phyloP scores from a whole-genome alignment of 345 rosid genomes.

The Crucihimalaya himalaica region DNA sequence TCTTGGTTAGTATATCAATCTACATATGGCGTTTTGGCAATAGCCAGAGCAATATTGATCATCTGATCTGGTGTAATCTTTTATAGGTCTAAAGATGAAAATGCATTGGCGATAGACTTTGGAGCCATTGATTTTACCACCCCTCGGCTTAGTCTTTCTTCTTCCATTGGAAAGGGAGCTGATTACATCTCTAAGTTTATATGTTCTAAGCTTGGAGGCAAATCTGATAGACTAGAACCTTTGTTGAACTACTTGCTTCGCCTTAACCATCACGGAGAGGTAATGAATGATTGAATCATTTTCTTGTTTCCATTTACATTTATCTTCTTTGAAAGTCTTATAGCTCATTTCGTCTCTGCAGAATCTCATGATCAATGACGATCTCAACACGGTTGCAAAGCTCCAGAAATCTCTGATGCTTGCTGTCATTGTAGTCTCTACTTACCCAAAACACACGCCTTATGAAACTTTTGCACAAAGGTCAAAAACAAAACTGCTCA shows the following conservation, averaged over 20 bases:
- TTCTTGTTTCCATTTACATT: slow-evolving; percentile 22
- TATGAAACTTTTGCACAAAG: slow-evolving; percentile 65
- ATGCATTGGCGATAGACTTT: slow-evolving; percentile 83
- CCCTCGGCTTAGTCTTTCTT: slow-evolving; percentile 66
- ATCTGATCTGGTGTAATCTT: not conserved
- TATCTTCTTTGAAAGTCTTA: not conserved
- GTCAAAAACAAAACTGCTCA: slow-evolving; percentile 38
- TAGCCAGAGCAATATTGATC: not conserved
- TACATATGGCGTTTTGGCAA: not conserved
- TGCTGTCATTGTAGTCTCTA: slow-evolving; percentile 52
- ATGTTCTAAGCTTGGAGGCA: slow-evolving; percentile 55
- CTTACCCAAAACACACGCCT: slow-evolving; percentile 57
- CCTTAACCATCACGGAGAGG: slow-evolving; percentile 84
- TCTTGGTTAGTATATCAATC: slow-evolving; percentile 51
- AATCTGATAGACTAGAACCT: slow-evolving; percentile 42
- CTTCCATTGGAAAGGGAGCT: slow-evolving; percentile 81
- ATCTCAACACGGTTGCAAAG: slow-evolving; percentile 56
- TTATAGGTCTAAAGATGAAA: slow-evolving; percentile 81
- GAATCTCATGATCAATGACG: slow-evolving; percentile 75
- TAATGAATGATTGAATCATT: slow-evolving; percentile 27
- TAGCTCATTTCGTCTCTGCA: slow-evolving; percentile 36
- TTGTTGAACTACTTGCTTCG: slow-evolving; percentile 60
- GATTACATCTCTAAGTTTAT: slow-evolving; percentile 65
- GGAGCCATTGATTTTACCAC: slow-evolving; percentile 70
- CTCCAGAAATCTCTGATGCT: slow-evolving; percentile 61